Conservation (phyloP, 345 rosid genomes). For the Populus tremula region DNA sequence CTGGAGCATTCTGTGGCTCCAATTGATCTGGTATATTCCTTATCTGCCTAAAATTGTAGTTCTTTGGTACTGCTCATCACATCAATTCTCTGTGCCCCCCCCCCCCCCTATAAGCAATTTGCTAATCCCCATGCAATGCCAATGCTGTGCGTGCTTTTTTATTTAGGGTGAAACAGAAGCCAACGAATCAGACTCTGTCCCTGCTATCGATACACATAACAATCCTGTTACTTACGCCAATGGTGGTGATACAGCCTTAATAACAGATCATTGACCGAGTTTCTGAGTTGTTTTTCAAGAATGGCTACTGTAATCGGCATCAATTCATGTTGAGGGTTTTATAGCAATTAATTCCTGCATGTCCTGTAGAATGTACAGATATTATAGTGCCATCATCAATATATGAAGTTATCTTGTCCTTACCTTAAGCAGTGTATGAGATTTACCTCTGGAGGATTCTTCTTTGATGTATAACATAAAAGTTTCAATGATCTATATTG, state of each 20-base stretch:
- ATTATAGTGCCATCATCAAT: slow-evolving; percentile 35
- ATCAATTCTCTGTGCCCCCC: not conserved
- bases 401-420: slow-evolving; percentile 26
- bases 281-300: not conserved
- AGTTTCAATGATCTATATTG: slow-evolving; percentile 15
- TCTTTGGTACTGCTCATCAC: not conserved
- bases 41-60: not conserved
- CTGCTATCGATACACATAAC: slow-evolving; percentile 35
- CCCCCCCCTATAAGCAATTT: not conserved
- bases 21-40: slow-evolving; percentile 43
- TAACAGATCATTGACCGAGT: slow-evolving; percentile 36
- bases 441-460: not conserved
- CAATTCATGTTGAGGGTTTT: slow-evolving; percentile 24
- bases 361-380: slow-evolving; percentile 45
- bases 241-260: slow-evolving; percentile 40
- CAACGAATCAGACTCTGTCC: slow-evolving; percentile 43
- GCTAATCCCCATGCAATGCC: not conserved
- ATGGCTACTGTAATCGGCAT: not conserved
- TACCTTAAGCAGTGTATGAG: slow-evolving; percentile 12
- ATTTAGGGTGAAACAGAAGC: slow-evolving; percentile 51
- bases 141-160: not conserved
- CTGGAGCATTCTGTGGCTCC: slow-evolving; percentile 49
- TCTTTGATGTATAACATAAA: slow-evolving; percentile 20
- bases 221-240: slow-evolving; percentile 40
- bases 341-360: slow-evolving; percentile 21